Conservation (phyloP, 2,329 filamentous ascomycete species). For the Alternaria gansuensis region DNA sequence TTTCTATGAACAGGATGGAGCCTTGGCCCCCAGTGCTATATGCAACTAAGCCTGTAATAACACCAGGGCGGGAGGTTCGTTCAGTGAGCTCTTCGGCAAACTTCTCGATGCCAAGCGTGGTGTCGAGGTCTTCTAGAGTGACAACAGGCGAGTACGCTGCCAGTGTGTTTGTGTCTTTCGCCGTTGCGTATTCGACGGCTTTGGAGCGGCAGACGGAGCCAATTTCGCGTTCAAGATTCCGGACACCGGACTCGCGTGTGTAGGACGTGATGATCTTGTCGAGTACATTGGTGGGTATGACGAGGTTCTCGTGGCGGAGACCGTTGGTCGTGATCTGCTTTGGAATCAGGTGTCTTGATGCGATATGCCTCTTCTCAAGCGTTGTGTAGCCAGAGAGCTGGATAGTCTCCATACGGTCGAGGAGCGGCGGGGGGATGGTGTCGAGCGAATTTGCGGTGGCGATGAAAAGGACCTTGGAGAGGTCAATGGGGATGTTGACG, state of each 20-base stretch:
- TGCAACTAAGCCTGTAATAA: slow-evolving; percentile 95
- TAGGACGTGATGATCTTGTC: slow-evolving; percentile 97
- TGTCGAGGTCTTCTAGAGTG: slow-evolving; percentile 81
- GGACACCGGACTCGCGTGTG: slow-evolving; percentile 94
- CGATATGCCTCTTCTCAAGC: slow-evolving; percentile 95
- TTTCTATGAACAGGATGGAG: slow-evolving; percentile 97
- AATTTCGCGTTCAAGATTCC: slow-evolving; percentile 94
- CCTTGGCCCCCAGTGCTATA: slow-evolving; percentile 93
- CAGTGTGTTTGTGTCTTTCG: slow-evolving; percentile 75
- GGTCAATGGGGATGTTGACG: slow-evolving; percentile 91
- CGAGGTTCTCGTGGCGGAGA: slow-evolving; percentile 76
- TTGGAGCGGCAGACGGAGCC: slow-evolving; percentile 86
- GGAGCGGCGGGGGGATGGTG: slow-evolving; percentile 89
- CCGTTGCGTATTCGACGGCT: slow-evolving; percentile 92
- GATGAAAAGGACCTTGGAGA: slow-evolving; percentile 97
- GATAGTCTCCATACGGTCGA: slow-evolving; percentile 98
- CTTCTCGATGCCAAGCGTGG: slow-evolving; percentile 89
- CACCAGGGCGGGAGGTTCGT: slow-evolving; percentile 79
- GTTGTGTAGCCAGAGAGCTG: slow-evolving; percentile 94
- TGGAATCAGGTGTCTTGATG: slow-evolving; percentile 89
- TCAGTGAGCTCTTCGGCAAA: slow-evolving; percentile 97
- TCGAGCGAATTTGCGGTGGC: slow-evolving; percentile 95
- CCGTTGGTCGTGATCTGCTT: slow-evolving; percentile 95
- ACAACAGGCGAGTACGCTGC: slow-evolving; percentile 75
- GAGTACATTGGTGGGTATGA: slow-evolving; percentile 82